A percentile compares a stretch with the other conserved stretches of the same genome.
These are phyloP conservation scores for Heliocybe sulcata DNA, from an alignment of 1,284 basidiomycete species.

Conservation along the genomic window DNA sequence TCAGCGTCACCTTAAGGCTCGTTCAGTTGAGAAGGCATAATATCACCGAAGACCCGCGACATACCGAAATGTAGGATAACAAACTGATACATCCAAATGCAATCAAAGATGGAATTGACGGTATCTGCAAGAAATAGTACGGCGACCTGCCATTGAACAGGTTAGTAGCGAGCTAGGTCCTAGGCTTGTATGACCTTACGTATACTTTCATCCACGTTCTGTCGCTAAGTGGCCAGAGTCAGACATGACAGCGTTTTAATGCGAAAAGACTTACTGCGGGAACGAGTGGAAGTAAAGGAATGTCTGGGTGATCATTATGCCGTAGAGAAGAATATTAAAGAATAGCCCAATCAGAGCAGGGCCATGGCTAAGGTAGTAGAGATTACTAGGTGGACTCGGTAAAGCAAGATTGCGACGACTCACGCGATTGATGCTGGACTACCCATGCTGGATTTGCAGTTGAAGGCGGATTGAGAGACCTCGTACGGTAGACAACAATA, in stretches of 20 bases:
- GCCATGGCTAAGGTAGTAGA: slow-evolving; percentile 1
- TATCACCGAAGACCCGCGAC: not conserved
- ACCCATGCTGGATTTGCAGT: not conserved
- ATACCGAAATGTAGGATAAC: not conserved
- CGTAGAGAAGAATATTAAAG: slow-evolving; percentile 39
- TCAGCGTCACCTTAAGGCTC: not conserved
- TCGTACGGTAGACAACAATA: no score
- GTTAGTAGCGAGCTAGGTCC: no score
- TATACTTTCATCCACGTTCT: slow-evolving; percentile 28
- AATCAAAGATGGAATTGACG: slow-evolving; percentile 24
- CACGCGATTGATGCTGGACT: not conserved
- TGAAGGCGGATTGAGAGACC: no score
- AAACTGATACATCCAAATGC: not conserved
- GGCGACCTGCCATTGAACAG: no score
- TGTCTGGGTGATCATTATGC: slow-evolving; percentile 27
- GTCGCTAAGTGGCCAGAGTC: slow-evolving; percentile 27
- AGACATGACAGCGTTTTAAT: not conserved
- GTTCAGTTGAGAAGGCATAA: not conserved
- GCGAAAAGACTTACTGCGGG: slow-evolving; percentile 3
- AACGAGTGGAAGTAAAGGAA: slow-evolving; percentile 13
- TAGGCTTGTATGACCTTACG: no score
- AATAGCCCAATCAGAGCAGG: slow-evolving; percentile 28
- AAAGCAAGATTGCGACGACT: not conserved
- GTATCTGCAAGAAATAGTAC: slow-evolving; percentile 36
- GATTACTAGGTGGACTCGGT: no score